phyloP scores from a whole-genome alignment of 495 filamentous ascomycete species.

The Chaetomium tenue region DNA sequence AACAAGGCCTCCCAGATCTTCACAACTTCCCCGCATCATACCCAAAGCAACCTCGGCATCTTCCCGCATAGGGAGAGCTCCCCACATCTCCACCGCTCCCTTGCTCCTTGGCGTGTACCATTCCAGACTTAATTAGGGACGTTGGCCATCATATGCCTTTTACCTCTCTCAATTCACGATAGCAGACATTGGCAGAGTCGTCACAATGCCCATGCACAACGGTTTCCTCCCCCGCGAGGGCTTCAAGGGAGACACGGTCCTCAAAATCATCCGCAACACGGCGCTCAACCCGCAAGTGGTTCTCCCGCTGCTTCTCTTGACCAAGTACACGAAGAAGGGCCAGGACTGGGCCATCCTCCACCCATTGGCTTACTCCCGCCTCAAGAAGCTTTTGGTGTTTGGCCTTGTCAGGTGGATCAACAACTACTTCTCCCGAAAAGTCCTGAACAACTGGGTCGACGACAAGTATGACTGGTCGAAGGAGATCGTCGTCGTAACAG shows the following conservation, averaged over 20 bases:
- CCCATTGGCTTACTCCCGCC: slow-evolving; percentile 46
- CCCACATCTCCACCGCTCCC: slow-evolving; percentile 16
- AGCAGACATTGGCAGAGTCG: neutral
- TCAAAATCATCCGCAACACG: slow-evolving; percentile 54
- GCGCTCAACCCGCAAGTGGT: slow-evolving; percentile 60
- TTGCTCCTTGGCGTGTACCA: slow-evolving; percentile 6
- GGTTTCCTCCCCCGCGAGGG: slow-evolving; percentile 54
- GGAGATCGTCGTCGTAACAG: slow-evolving; percentile 70
- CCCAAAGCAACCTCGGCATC: slow-evolving; percentile 23
- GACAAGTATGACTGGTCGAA: slow-evolving; percentile 66
- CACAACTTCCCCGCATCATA: slow-evolving; percentile 21
- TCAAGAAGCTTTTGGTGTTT: slow-evolving; percentile 50
- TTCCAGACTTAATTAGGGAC: neutral
- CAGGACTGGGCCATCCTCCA: slow-evolving; percentile 50
- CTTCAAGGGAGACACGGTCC: slow-evolving; percentile 60
- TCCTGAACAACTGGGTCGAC: slow-evolving; percentile 59
- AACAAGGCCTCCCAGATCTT: slow-evolving; percentile 1
- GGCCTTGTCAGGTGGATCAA: slow-evolving; percentile 50
- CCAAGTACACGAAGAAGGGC: slow-evolving; percentile 60
- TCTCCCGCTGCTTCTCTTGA: slow-evolving; percentile 57
- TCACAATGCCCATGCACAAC: slow-evolving; percentile 49
- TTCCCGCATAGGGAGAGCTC: slow-evolving; percentile 14
- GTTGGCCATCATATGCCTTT: neutral
- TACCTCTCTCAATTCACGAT: neutral
- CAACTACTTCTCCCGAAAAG: slow-evolving; percentile 50